phyloP scores from a whole-genome alignment of 305 asterid genomes.

The Vinca major region DNA sequence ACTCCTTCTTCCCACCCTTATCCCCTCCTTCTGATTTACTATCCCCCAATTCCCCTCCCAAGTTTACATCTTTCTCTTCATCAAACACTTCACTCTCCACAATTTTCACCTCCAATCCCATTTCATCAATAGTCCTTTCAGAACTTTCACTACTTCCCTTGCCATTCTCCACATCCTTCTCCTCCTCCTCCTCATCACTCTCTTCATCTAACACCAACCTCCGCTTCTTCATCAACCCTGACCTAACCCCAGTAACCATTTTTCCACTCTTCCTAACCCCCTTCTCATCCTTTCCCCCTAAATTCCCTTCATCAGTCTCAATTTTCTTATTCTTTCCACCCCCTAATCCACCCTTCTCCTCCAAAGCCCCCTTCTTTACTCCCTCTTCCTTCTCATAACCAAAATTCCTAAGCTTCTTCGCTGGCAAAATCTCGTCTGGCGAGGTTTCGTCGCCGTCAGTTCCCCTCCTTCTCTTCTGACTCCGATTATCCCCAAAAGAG shows the following conservation, averaged over 20 bases:
- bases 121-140: background rate
- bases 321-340: background rate
- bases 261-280: background rate
- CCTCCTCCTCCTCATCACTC: background rate
- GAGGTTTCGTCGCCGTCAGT: slow-evolving; percentile 1
- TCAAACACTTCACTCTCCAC: background rate
- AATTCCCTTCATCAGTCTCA: slow-evolving; percentile 8
- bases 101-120: slow-evolving; percentile 1
- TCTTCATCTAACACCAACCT: background rate
- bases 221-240: slow-evolving; percentile 4
- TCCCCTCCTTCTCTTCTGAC: slow-evolving; percentile 7
- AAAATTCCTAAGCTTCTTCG: slow-evolving; percentile 12
- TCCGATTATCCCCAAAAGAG: background rate
- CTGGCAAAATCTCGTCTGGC: slow-evolving; percentile 12
- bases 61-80: background rate
- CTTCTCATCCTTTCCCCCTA: background rate
- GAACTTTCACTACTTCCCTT: slow-evolving; percentile 1
- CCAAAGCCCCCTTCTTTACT: background rate
- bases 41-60: slow-evolving; percentile 2
- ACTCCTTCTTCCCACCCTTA: slow-evolving; percentile 5
- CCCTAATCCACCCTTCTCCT: background rate
- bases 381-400: slow-evolving; percentile 13
- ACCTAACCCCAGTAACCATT: background rate
- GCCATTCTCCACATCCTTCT: background rate
- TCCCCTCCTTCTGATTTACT: slow-evolving; percentile 1